These are phyloP conservation scores for Oryza meyeriana DNA, from an alignment of 176 grass and related monocot species.

Conservation along the genomic window DNA sequence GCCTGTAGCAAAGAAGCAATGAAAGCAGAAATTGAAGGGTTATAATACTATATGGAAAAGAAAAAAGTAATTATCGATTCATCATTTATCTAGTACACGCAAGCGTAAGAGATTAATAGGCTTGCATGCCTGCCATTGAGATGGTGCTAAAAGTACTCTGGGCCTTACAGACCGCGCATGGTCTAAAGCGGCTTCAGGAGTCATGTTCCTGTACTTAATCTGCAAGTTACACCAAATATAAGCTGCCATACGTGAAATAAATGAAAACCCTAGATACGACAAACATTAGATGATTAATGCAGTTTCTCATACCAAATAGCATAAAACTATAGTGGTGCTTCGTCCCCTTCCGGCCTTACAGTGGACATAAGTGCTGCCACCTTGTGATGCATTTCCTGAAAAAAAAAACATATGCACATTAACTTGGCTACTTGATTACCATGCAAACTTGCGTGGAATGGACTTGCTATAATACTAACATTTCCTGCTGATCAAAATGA, in stretches of 20 bases:
- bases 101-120: neutral
- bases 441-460: neutral
- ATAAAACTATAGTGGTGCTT: slow-evolving; percentile 83
- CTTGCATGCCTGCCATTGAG: slow-evolving; percentile 57
- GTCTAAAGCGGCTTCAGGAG: slow-evolving; percentile 56
- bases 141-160: slow-evolving; percentile 56
- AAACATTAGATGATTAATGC: neutral
- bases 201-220: slow-evolving; percentile 78
- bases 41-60: neutral
- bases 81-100: neutral
- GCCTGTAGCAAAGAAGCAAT: slow-evolving; percentile 39
- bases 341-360: slow-evolving; percentile 94
- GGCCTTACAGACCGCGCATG: slow-evolving; percentile 65
- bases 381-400: slow-evolving; percentile 53
- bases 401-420: neutral
- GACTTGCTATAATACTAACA: neutral
- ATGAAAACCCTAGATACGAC: neutral
- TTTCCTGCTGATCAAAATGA: neutral
- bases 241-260: neutral
- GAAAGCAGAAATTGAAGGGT: neutral
- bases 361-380: slow-evolving; percentile 73
- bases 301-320: slow-evolving; percentile 64
- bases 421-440: neutral
- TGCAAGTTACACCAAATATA: slow-evolving; percentile 34
- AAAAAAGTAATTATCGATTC: neutral